Evolutionary conservation across 164 flowering plant genomes (phyloP).

Genomic region (Tinospora cordifolia): DNA sequence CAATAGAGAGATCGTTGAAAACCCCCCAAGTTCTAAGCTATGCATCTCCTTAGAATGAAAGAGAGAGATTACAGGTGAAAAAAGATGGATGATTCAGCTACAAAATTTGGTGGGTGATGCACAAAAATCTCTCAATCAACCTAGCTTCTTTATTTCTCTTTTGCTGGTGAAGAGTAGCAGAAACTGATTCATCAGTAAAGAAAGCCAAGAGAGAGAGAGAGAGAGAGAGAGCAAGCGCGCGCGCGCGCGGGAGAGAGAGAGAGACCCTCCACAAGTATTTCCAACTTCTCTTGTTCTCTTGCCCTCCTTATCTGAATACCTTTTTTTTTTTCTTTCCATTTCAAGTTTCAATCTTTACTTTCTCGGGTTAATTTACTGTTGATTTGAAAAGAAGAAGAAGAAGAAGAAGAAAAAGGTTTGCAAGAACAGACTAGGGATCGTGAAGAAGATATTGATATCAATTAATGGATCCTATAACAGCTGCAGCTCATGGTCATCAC

Average conservation of each 20-base stretch:
- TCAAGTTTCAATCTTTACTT: not conserved
- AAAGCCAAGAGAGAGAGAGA: not conserved
- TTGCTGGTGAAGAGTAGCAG: slow-evolving; percentile 18
- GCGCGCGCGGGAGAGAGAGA: too few relatives aligned
- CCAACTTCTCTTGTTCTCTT: too few relatives aligned
- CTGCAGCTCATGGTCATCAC: slow-evolving; percentile 56
- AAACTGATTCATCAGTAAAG: slow-evolving; percentile 17
- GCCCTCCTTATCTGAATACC: not conserved
- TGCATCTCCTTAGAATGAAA: not conserved
- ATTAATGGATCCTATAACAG: slow-evolving; percentile 61
- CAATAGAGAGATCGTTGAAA: slow-evolving; percentile 4
- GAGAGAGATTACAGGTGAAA: slow-evolving; percentile 15
- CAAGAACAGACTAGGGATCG: not conserved
- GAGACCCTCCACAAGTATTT: not conserved
- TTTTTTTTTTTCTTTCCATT: not conserved
- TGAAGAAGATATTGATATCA: not conserved
- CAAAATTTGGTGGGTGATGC: slow-evolving; percentile 33
- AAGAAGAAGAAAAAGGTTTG: not conserved
- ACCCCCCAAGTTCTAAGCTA: not conserved
- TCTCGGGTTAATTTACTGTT: not conserved
- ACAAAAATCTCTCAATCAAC: slow-evolving; percentile 8
- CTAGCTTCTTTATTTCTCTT: not conserved
- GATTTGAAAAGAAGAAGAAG: not conserved
- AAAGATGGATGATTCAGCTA: slow-evolving; percentile 28
- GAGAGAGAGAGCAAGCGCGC: too few relatives aligned